These are phyloP conservation scores for Leucoagaricus sp. DNA, from an alignment of 1,284 basidiomycete species.

Conservation along the genomic window DNA sequence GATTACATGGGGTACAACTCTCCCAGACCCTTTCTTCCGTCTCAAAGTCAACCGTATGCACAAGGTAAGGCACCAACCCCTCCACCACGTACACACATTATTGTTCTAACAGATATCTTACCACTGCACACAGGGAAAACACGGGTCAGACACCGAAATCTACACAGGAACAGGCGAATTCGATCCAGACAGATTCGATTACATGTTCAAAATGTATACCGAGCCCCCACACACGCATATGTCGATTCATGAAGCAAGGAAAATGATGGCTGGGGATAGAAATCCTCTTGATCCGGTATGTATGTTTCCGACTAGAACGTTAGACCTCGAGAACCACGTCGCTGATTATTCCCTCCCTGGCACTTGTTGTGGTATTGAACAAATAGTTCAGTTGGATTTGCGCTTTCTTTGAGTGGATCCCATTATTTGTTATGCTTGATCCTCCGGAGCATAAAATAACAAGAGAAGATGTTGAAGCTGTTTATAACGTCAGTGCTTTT, in stretches of 20 bases:
- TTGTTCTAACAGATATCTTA: neutral
- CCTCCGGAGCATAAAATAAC: too few species aligned
- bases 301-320: constrained; percentile 6
- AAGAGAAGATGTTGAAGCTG: constrained; percentile 44
- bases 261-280: constrained; percentile 38
- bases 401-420: constrained; percentile 41
- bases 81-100: neutral
- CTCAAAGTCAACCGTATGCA: constrained; percentile 39
- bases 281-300: constrained; percentile 35
- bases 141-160: constrained; percentile 39
- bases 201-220: constrained; percentile 39
- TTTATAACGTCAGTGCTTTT: constrained; percentile 40
- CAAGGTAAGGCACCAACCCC: constrained; percentile 27
- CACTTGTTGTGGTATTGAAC: neutral
- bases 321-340: too few species aligned
- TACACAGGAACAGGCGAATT: constrained; percentile 38
- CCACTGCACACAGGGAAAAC: constrained; percentile 30
- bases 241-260: constrained; percentile 32
- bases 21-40: constrained; percentile 44
- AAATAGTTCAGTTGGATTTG: constrained; percentile 40
- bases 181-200: constrained; percentile 36
- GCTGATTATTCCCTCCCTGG: too few species aligned
- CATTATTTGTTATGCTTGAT: constrained; percentile 49
- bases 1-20: constrained; percentile 31
- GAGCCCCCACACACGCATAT: constrained; percentile 37